Evolutionary conservation across 2,329 filamentous ascomycete species (phyloP).

Genomic region (Orbilia javanica): DNA sequence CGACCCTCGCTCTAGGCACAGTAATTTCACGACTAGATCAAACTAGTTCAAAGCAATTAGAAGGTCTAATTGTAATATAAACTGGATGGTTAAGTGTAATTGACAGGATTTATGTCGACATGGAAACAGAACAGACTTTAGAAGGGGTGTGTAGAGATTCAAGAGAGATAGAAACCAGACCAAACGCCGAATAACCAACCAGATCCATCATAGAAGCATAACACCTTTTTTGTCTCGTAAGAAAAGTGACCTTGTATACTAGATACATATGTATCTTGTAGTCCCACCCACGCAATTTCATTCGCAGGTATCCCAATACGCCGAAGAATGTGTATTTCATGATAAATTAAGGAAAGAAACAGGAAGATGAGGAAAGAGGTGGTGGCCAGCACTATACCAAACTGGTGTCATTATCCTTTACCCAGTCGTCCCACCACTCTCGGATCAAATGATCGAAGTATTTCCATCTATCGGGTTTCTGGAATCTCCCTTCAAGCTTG

Average conservation of each 20-base stretch:
- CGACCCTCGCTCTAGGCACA: too few relatives aligned
- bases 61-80: background rate
- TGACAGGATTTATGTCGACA: background rate
- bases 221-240: background rate
- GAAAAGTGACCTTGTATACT: background rate
- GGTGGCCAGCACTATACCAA: background rate
- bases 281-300: background rate
- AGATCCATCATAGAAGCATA: background rate
- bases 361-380: background rate
- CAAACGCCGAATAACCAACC: background rate
- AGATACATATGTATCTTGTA: background rate
- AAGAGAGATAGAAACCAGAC: background rate
- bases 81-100: background rate
- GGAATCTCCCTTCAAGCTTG: conserved; percentile 38
- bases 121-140: background rate
- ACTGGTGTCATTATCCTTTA: conserved; percentile 21
- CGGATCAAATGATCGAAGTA: conserved; percentile 34
- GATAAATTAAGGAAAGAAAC: background rate
- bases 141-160: background rate
- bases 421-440: conserved; percentile 53
- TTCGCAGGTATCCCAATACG: background rate
- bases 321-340: background rate
- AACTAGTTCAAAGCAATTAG: background rate
- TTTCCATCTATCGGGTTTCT: conserved; percentile 34
- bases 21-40: too few relatives aligned